These are phyloP conservation scores for Talaromyces proteolyticus DNA, from an alignment of 495 filamentous ascomycete genomes.

Conservation along the genomic window DNA sequence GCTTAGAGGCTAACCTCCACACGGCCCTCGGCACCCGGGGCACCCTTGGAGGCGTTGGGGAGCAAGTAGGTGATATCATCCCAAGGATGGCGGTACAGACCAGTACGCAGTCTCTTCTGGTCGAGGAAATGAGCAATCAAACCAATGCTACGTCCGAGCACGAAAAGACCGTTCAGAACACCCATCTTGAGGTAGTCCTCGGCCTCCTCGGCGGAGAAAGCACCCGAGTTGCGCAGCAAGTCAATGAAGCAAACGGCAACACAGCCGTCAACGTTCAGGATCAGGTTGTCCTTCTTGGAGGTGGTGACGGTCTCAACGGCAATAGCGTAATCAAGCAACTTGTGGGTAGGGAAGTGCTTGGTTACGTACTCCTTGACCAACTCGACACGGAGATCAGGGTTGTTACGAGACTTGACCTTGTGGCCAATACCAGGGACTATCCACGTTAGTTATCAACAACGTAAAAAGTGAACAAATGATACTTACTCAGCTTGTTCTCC, in stretches of 20 bases:
- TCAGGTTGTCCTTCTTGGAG: conserved; percentile 99
- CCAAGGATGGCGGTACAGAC: conserved; percentile 98
- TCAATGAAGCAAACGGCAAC: conserved; percentile 99
- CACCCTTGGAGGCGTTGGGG: conserved; percentile 67
- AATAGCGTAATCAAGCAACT: conserved; percentile 96
- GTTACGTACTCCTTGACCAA: conserved; percentile 97
- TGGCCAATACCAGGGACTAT: conserved; percentile 95
- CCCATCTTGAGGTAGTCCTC: conserved; percentile 71
- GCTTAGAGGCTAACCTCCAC: conserved; percentile 77
- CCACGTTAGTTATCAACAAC: conserved; percentile 16
- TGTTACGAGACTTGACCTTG: conserved; percentile 98
- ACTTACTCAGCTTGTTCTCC: conserved; percentile 95
- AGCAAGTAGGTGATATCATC: conserved; percentile 97
- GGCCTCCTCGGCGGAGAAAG: conserved; percentile 63
- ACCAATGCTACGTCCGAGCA: conserved; percentile 92
- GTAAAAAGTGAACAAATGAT: background rate
- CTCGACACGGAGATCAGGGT: conserved; percentile 98
- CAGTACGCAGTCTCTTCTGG: conserved; percentile 97
- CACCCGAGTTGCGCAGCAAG: conserved; percentile 93
- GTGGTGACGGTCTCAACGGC: conserved; percentile 97
- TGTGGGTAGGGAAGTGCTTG: conserved; percentile 94
- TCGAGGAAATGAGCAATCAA: conserved; percentile 99
- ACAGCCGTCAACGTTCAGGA: conserved; percentile 97
- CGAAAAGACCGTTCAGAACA: conserved; percentile 98
- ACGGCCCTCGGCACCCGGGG: conserved; percentile 76